These are phyloP conservation scores for Blastobotrys arbuscula DNA, from an alignment of 1,139 yeast species.

Conservation along the genomic window DNA sequence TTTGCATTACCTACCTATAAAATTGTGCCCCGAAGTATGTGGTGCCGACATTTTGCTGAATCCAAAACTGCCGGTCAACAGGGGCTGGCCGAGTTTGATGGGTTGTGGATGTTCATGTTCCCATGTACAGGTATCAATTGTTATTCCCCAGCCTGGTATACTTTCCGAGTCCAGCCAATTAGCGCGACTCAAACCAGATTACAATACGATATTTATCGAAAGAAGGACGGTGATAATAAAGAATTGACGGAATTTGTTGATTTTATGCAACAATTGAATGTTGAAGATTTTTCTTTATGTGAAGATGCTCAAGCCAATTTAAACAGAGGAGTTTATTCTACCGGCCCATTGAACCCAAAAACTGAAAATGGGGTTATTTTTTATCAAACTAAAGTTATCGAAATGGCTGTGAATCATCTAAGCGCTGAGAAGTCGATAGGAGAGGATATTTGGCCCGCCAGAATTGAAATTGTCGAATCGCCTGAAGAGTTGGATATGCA, in stretches of 20 bases:
- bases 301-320: slow-evolving; percentile 11
- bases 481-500: slow-evolving; percentile 4
- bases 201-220: slow-evolving; percentile 12
- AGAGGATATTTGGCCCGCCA: slow-evolving; percentile 3
- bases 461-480: not conserved
- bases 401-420: slow-evolving; percentile 9
- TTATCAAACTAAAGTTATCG: slow-evolving; percentile 9
- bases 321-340: slow-evolving; percentile 10
- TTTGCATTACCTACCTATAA: slow-evolving; percentile 11
- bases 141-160: slow-evolving; percentile 14
- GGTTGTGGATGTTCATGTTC: slow-evolving; percentile 14
- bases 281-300: slow-evolving; percentile 11
- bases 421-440: not conserved
- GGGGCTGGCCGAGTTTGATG: slow-evolving; percentile 12
- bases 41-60: slow-evolving; percentile 13
- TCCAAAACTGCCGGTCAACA: not conserved
- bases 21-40: slow-evolving; percentile 6
- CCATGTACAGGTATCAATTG: slow-evolving; percentile 13
- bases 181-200: slow-evolving; percentile 7
- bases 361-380: slow-evolving; percentile 13
- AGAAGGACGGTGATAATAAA: slow-evolving; percentile 5
- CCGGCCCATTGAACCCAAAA: slow-evolving; percentile 12
- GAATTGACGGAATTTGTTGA: slow-evolving; percentile 8
- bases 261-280: slow-evolving; percentile 14
- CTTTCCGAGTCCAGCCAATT: slow-evolving; percentile 10